Evolutionary conservation across 805 yeast species (phyloP), one percentile per base, ranked within the genome.

Genomic region (Tetrapisispora phaffii): DNA sequence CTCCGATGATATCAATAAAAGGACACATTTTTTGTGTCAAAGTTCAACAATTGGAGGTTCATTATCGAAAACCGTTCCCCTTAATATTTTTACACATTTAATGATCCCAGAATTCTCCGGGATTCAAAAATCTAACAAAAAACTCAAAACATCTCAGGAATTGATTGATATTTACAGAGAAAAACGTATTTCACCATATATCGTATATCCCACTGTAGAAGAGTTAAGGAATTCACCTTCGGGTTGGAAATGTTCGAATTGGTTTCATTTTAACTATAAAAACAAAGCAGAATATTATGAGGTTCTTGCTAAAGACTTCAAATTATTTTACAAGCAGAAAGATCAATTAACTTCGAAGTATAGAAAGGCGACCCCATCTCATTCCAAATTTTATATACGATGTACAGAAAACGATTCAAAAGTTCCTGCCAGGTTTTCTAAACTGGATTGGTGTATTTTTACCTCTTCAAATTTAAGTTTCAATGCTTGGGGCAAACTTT

Each of bases 391-490:
- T 28, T 78, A 82, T 53, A 56, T 76, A 47, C 71, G 76, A 50
- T 72, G 80, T 12, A 72, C 72, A 4, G 76, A 73, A 60, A 53
- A 36, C 16, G 34, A 36, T 7, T 16, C 36, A 32, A 45, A 39
- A 5, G 32, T 16, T n/a, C 33, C 32, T 4, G 33, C 31, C 32
- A 41, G 46, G 3, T 54, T 57, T 29, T 34, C 42, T 4, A 35
- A 46, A 2, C 57, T 83, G 5, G 72, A 75, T 42, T 86, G 95
- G 94, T 72, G 80, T 17, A 59, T 83, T 6, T 68, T 83, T 57
- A 83, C 93, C 0, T 80, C 88, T 40, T 83, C 86, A 28, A 86
- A 86, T 56, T 55, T 85, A 34, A 80, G 89, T 28, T 76, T 76
- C 44, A 82, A 77, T 48, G 95, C 95, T 1, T 86, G 95, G 95